Evolutionary conservation across 2,329 filamentous ascomycete species (phyloP).

Genomic region (Chlorencoelia australis): DNA sequence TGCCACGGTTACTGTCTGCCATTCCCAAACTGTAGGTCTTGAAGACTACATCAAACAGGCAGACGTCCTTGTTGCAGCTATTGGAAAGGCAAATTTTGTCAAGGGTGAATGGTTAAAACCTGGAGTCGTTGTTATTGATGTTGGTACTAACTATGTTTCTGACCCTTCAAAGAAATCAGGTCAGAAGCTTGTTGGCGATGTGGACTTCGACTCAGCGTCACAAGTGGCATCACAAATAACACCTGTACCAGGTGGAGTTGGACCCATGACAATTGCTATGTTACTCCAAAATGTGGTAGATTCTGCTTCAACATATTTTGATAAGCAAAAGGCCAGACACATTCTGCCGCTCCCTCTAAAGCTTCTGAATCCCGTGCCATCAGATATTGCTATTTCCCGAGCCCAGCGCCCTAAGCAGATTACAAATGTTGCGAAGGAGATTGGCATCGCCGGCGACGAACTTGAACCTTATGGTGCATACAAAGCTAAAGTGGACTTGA

Average conservation of each 20-base stretch:
- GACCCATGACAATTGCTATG: constrained; percentile 99
- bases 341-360: constrained; percentile 79
- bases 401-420: constrained; percentile 89
- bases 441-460: constrained; percentile 82
- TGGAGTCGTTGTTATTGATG: constrained; percentile 91
- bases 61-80: constrained; percentile 85
- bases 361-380: constrained; percentile 73
- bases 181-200: constrained; percentile 84
- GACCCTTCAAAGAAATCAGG: constrained; percentile 88
- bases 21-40: constrained; percentile 74
- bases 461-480: constrained; percentile 89
- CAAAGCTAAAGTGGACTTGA: constrained; percentile 90
- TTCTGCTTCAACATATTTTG: constrained; percentile 71
- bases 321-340: constrained; percentile 68
- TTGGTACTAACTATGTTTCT: constrained; percentile 91
- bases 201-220: constrained; percentile 77
- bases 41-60: constrained; percentile 68
- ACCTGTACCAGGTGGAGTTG: constrained; percentile 91
- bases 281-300: constrained; percentile 90
- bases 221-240: constrained; percentile 89
- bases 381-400: constrained; percentile 86
- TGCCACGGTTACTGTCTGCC: constrained; percentile 92
- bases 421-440: constrained; percentile 70
- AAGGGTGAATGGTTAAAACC: constrained; percentile 94
- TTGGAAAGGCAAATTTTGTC: constrained; percentile 78